Evolutionary conservation across 805 yeast species (phyloP).

Genomic region (Osmozyma mogii): DNA sequence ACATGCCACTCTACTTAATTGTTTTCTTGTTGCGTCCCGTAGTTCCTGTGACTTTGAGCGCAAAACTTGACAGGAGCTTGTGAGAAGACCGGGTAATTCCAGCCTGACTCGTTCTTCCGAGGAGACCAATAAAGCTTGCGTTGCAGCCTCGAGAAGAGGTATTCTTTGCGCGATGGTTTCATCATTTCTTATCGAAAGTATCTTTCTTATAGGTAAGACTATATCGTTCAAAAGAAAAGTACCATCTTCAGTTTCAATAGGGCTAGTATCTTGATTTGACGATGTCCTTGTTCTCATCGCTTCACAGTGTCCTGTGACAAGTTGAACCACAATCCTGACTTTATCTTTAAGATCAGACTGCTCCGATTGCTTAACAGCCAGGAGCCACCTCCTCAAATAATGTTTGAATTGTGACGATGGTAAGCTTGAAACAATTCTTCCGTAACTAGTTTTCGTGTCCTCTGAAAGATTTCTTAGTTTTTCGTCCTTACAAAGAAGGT

Average conservation of each 20-base stretch:
- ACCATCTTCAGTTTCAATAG: slow-evolving; percentile 23
- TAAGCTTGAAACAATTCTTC: slow-evolving; percentile 46
- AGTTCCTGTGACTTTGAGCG: slow-evolving; percentile 80
- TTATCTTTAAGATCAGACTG: slow-evolving; percentile 44
- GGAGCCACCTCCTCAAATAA: slow-evolving; percentile 58
- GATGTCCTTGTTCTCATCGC: background rate
- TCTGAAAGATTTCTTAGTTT: slow-evolving; percentile 53
- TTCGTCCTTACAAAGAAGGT: slow-evolving; percentile 52
- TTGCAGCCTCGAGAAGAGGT: slow-evolving; percentile 75
- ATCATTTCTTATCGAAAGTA: slow-evolving; percentile 61
- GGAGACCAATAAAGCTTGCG: slow-evolving; percentile 59
- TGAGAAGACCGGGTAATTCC: slow-evolving; percentile 73
- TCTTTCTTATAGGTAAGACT: slow-evolving; percentile 52
- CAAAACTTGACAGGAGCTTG: slow-evolving; percentile 82
- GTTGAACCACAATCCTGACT: slow-evolving; percentile 49
- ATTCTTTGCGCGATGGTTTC: slow-evolving; percentile 70
- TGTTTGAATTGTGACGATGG: slow-evolving; percentile 80
- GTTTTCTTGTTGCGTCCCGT: slow-evolving; percentile 78
- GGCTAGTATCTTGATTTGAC: slow-evolving; percentile 8
- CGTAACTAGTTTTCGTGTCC: slow-evolving; percentile 59
- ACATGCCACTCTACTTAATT: slow-evolving; percentile 55
- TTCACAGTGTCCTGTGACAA: slow-evolving; percentile 9
- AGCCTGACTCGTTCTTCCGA: slow-evolving; percentile 45
- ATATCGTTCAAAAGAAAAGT: slow-evolving; percentile 43
- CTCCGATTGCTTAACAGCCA: slow-evolving; percentile 30